Evolutionary conservation across 2,329 filamentous ascomycete genomes (phyloP).

Genomic region (Catunica adiposa): DNA sequence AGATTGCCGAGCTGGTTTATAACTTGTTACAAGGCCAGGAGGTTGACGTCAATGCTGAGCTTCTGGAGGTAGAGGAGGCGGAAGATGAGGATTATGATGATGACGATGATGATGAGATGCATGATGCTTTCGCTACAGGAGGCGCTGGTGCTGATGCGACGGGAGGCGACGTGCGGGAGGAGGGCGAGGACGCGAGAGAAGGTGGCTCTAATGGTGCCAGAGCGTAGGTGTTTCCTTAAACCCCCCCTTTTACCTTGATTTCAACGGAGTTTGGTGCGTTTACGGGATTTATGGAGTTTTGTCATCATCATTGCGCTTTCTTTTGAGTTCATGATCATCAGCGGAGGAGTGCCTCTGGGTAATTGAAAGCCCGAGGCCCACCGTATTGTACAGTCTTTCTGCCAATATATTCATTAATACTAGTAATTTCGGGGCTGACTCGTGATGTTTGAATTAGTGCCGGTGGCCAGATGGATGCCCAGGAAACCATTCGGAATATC

Average conservation of each 20-base stretch:
- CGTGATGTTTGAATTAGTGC: constrained; percentile 29
- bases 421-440: neutral
- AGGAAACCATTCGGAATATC: constrained; percentile 56
- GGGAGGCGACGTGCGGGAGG: constrained; percentile 78
- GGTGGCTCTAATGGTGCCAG: constrained; percentile 91
- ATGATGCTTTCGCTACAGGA: constrained; percentile 38
- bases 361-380: neutral
- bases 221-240: constrained; percentile 67
- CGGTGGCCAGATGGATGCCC: neutral
- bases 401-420: neutral
- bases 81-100: constrained; percentile 56
- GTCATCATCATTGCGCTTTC: neutral
- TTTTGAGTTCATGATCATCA: neutral
- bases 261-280: neutral
- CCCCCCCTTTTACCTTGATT: neutral
- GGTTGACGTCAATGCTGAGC: constrained; percentile 58
- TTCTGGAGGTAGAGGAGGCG: constrained; percentile 37
- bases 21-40: constrained; percentile 75
- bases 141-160: constrained; percentile 77
- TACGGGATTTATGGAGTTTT: neutral
- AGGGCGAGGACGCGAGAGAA: constrained; percentile 75
- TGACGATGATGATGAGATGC: constrained; percentile 28
- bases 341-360: neutral
- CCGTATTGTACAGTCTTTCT: neutral
- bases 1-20: constrained; percentile 78